Percentiles rank a stretch among this genome's conserved stretches.
phyloP scores from a whole-genome alignment of 192 early-diverging fungal genomes.

The Backusella morwellensis region DNA sequence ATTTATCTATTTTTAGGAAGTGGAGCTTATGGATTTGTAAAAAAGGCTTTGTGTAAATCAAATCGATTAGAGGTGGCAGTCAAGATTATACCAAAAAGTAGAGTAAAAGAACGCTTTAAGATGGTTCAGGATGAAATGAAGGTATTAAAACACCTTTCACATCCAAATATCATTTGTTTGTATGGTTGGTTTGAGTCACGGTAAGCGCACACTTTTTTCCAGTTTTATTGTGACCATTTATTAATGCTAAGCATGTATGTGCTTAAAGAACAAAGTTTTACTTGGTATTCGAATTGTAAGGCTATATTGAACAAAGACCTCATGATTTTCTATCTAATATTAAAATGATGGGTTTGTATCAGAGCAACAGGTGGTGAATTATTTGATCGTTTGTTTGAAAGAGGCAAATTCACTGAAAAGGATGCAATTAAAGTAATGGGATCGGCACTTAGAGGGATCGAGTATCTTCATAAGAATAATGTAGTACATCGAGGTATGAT shows the following conservation, averaged over 20 bases:
- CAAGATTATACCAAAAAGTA: conserved; percentile 90
- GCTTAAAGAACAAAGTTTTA: conserved; percentile 63
- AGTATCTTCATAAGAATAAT: conserved; percentile 82
- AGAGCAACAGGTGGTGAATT: conserved; percentile 81
- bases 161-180: conserved; percentile 88
- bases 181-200: conserved; percentile 70
- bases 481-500: conserved; percentile 77
- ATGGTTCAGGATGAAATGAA: conserved; percentile 96
- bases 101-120: conserved; percentile 74
- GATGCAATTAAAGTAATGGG: conserved; percentile 77
- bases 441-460: conserved; percentile 71
- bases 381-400: conserved; percentile 77
- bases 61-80: conserved; percentile 81
- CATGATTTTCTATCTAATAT: too few relatives aligned
- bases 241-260: not conserved
- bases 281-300: conserved; percentile 70
- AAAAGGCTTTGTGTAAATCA: conserved; percentile 58
- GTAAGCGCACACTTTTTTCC: conserved; percentile 2
- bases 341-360: not conserved
- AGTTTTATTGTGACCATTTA: not conserved
- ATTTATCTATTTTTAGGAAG: conserved; percentile 11
- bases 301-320: too few relatives aligned
- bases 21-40: conserved; percentile 75
- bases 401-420: conserved; percentile 78
- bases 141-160: conserved; percentile 80